These are phyloP conservation scores for Conidiobolus incongruus DNA, from an alignment of 371 early-diverging fungal species.

Conservation along the genomic window DNA sequence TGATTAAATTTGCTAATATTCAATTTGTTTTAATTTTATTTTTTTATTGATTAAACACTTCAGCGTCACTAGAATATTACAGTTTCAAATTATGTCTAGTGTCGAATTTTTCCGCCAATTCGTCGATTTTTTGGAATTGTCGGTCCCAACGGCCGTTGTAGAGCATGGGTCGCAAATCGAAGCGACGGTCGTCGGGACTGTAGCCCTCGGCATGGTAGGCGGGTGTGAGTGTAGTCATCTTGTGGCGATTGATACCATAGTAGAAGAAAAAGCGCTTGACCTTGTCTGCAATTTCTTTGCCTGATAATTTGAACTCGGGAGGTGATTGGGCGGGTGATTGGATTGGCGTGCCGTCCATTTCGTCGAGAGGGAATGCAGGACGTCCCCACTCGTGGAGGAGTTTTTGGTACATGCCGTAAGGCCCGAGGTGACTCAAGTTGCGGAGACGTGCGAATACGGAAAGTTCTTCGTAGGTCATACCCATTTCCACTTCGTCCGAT, in stretches of 20 bases:
- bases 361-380: not conserved
- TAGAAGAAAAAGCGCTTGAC: conserved; percentile 90
- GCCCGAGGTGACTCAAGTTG: conserved; percentile 70
- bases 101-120: no score
- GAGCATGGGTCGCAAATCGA: conserved; percentile 85
- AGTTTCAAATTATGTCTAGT: no score
- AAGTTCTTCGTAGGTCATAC: conserved; percentile 88
- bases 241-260: conserved; percentile 94
- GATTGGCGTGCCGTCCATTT: not conserved
- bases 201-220: conserved; percentile 89
- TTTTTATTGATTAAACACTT: no score
- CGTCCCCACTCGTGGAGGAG: conserved; percentile 59
- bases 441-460: conserved; percentile 78
- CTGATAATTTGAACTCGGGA: not conserved
- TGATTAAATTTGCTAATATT: no score
- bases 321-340: not conserved
- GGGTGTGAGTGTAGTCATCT: conserved; percentile 90
- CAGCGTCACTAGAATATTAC: no score
- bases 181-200: conserved; percentile 92
- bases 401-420: conserved; percentile 74
- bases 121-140: conserved; percentile 83
- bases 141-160: conserved; percentile 76
- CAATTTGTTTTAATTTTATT: no score
- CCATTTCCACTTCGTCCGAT: conserved; percentile 58
- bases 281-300: conserved; percentile 44